Base-by-base conservation (phyloP, 2,329 filamentous ascomycete genomes). In the Diaporthe ilicicola region DNA sequence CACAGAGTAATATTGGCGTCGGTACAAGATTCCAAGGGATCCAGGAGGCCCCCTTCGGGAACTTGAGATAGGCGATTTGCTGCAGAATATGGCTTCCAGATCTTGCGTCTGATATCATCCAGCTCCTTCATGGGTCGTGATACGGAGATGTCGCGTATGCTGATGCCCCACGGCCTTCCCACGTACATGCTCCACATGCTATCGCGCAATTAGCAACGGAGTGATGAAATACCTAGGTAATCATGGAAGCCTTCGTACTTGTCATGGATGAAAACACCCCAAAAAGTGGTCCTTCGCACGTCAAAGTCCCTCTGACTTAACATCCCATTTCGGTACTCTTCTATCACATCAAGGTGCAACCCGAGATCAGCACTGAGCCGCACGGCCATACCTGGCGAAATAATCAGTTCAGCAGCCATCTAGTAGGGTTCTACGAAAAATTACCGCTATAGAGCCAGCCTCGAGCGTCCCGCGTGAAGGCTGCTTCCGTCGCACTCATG, bases 401-500 rank as follows among this genome's bases (percentile, higher is more conserved):
- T 9, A 37, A 32, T 61, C 17, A 61, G 39, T n/a, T n/a, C 5
- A 9, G 1, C 6, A 4, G 1, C 4, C 2, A 10, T 42, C 8
- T 1, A 8, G 3, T 1, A 0, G 15, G 4, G 0, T 10, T 0
- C 6, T 10, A 4, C 1, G 1, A 4, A 1, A 9, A n/a, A 24
- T 10, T 46, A 46, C 67, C 67, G n/a, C 67, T 70, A 13, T 65
- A 70, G 5, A 70, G 34, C 67, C 83, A 85, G 34, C 82, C 82
- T 8, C 83, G 79, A 15, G 83, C 80, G 68, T 84, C 82, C 13
- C 83, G 78, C n/a, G 81, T 82, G n/a, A 78, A 81, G 5, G 81
- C 82, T 7, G 80, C 81, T 72, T 86, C 84, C 42, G 83, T 81
- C 22, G 79, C 81, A 50, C 82, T 83, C 67, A 86, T 75, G n/a